Evolutionary conservation across 176 grass and related monocot genomes (phyloP).

Genomic region (Bothriochloa decipiens): DNA sequence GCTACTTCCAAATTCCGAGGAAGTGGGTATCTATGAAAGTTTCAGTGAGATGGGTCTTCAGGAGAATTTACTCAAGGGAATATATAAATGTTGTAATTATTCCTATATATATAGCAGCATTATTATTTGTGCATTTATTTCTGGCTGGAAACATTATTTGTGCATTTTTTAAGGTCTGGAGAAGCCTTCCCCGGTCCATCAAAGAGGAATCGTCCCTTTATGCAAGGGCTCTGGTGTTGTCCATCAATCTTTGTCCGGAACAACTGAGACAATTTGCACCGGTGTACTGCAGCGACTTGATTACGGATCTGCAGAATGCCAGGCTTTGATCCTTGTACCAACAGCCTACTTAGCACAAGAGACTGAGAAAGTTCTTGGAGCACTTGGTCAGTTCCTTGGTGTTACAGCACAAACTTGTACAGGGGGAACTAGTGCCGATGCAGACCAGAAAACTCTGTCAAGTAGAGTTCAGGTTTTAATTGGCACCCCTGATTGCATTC

Average conservation of each 20-base stretch:
- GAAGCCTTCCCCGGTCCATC: conserved; percentile 64
- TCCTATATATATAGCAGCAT: neutral
- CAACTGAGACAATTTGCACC: conserved; percentile 69
- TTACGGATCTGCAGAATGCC: conserved; percentile 65
- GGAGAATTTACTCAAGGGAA: conserved; percentile 74
- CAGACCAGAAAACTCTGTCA: conserved; percentile 53
- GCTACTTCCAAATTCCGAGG: conserved; percentile 8
- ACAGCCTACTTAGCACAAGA: conserved; percentile 60
- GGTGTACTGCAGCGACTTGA: conserved; percentile 72
- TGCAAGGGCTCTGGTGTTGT: conserved; percentile 76
- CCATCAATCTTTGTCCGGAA: conserved; percentile 63
- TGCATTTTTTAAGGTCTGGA: conserved; percentile 57
- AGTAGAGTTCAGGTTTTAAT: conserved; percentile 52
- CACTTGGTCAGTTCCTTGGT: conserved; percentile 69
- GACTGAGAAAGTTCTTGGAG: conserved; percentile 61
- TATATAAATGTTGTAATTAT: conserved; percentile 66
- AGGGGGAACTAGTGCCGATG: conserved; percentile 49
- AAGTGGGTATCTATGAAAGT: conserved; percentile 58
- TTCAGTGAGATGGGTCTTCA: conserved; percentile 69
- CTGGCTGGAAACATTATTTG: neutral
- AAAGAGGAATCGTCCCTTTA: conserved; percentile 70
- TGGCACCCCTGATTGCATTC: conserved; percentile 56
- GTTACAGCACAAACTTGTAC: conserved; percentile 66
- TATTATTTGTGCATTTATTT: neutral
- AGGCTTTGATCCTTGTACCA: conserved; percentile 74